These are phyloP conservation scores for Saturnispora galanensis DNA, from an alignment of 805 yeast species.

Conservation along the genomic window DNA sequence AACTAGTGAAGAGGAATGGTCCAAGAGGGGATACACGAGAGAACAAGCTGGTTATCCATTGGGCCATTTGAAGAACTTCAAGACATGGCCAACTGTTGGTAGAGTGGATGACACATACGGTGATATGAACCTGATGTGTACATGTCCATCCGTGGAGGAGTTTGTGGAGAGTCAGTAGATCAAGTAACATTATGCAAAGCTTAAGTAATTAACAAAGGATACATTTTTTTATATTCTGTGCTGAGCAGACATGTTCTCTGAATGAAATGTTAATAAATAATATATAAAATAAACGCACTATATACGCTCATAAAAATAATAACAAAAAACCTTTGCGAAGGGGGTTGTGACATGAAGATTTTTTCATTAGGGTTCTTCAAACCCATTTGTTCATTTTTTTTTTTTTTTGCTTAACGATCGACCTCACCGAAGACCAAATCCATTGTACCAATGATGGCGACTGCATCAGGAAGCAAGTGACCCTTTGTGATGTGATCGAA, in stretches of 20 bases:
- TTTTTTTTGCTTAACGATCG: conserved; percentile 47
- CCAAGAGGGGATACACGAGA: conserved; percentile 76
- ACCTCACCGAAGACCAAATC: conserved; percentile 92
- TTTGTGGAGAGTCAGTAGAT: conserved; percentile 30
- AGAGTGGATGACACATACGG: conserved; percentile 94
- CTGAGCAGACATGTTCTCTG: too few relatives aligned
- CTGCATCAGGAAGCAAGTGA: conserved; percentile 83
- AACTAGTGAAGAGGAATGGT: conserved; percentile 62
- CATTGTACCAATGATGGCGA: conserved; percentile 91
- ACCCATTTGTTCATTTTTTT: background rate
- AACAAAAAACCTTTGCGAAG: conserved; percentile 1
- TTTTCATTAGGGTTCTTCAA: background rate
- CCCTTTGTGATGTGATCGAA: conserved; percentile 82
- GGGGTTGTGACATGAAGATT: background rate
- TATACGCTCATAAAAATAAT: background rate
- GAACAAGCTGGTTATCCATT: conserved; percentile 92
- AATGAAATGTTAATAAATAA: conserved; percentile 4
- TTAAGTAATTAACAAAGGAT: conserved; percentile 2
- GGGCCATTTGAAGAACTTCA: conserved; percentile 57
- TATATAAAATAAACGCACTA: background rate
- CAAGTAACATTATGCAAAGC: conserved; percentile 3
- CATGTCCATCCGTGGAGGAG: conserved; percentile 83
- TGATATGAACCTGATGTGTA: conserved; percentile 84
- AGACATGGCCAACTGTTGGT: conserved; percentile 93
- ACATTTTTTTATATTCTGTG: too few relatives aligned